These are phyloP conservation scores for Termitomyces sp. DNA, from an alignment of 768 basidiomycete species.

Conservation along the genomic window DNA sequence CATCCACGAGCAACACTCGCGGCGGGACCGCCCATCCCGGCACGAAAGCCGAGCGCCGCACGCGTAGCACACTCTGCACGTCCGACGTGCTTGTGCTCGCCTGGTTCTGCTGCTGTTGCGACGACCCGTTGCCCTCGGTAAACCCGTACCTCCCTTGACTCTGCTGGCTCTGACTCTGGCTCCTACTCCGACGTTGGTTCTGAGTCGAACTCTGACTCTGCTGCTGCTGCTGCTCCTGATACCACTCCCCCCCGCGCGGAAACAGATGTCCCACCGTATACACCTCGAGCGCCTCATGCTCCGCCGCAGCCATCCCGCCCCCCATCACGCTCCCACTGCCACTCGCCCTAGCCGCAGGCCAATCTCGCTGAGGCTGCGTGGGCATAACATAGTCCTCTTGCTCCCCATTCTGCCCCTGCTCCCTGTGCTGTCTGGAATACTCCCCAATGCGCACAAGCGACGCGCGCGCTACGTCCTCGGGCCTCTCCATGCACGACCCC, in stretches of 20 bases:
- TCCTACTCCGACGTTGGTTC: neutral
- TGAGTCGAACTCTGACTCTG: neutral
- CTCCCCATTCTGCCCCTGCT: neutral
- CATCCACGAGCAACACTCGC: slow-evolving; percentile 88
- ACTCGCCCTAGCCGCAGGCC: neutral
- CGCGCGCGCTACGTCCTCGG: slow-evolving; percentile 50
- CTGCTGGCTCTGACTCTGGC: slow-evolving; percentile 1
- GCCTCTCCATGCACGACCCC: slow-evolving; percentile 16
- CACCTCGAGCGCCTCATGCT: slow-evolving; percentile 69
- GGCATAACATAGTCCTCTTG: slow-evolving; percentile 21
- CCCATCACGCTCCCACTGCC: neutral
- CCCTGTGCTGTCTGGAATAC: slow-evolving; percentile 46
- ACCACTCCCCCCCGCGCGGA: slow-evolving; percentile 34
- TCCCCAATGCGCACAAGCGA: slow-evolving; percentile 77
- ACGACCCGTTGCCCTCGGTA: neutral
- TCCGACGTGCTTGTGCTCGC: neutral
- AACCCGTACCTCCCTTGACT: slow-evolving; percentile 24
- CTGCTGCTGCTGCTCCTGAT: neutral
- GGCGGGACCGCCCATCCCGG: slow-evolving; percentile 92
- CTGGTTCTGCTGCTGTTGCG: neutral
- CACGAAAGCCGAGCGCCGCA: slow-evolving; percentile 73
- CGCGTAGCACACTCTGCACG: slow-evolving; percentile 37
- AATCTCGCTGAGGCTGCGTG: neutral
- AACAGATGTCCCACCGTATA: slow-evolving; percentile 77
- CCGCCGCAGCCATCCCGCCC: neutral